Evolutionary conservation across 306 rosid genomes (phyloP).

Genomic region (Astragalus membranaceus): DNA sequence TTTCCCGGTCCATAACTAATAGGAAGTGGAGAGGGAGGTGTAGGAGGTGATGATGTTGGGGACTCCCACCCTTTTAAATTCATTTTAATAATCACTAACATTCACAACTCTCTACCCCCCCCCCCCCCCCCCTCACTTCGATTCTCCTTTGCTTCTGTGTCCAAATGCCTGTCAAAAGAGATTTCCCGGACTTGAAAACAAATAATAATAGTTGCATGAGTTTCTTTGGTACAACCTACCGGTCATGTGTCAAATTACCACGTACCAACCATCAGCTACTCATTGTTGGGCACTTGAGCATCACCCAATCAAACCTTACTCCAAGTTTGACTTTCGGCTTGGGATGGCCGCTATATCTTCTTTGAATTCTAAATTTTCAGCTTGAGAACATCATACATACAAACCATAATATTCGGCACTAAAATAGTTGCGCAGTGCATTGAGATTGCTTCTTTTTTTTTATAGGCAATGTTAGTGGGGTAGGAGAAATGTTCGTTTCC

Average conservation of each 20-base stretch:
- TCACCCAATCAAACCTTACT: not conserved
- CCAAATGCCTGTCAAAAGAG: not conserved
- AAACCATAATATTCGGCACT: no score
- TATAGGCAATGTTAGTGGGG: no score
- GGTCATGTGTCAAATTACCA: slow-evolving; percentile 30
- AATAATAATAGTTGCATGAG: not conserved
- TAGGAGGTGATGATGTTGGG: slow-evolving; percentile 71
- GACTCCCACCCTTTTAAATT: slow-evolving; percentile 23
- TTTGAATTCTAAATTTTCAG: not conserved
- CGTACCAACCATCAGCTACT: slow-evolving; percentile 18
- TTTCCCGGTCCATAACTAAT: slow-evolving; percentile 65
- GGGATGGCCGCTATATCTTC: not conserved
- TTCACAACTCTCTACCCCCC: not conserved
- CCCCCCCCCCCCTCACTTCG: not conserved
- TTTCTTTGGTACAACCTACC: slow-evolving; percentile 44
- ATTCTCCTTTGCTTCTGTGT: slow-evolving; percentile 6
- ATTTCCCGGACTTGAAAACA: not conserved
- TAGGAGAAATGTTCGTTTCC: no score
- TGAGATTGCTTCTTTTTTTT: no score
- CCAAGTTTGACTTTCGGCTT: slow-evolving; percentile 12
- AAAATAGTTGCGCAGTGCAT: no score
- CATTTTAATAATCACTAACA: slow-evolving; percentile 13
- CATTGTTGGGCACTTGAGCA: not conserved
- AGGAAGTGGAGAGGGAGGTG: slow-evolving; percentile 85
- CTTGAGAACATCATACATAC: no score